Base-by-base conservation (phyloP, 768 basidiomycete genomes). In the Tulasnella sp. region DNA sequence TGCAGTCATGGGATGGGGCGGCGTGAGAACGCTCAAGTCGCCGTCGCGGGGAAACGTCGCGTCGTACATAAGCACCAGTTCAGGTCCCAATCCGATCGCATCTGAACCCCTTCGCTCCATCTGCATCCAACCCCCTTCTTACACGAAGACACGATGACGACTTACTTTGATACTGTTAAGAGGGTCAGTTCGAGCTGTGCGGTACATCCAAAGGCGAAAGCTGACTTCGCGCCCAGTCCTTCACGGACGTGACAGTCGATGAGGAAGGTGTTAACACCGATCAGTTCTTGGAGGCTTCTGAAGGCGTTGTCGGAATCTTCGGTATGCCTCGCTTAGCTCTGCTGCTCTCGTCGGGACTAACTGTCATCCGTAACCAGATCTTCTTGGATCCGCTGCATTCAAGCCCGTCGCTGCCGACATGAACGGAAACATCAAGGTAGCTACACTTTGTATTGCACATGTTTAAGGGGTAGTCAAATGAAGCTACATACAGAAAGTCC, bases 301-400 rank as follows among this genome's bases (percentile, higher is more conserved):
- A 91, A 72, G 96, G 94, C 44, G 85, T 99, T 62, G 90, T 95
- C 73, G 89, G 89, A 72, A 82, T 98, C 76, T 97, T 99, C 79
- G 94, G 96, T 97, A 76, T 72, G 86, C 75, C n/a, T 40, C 79
- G 36, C 68, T 12, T 9, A 32, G n/a, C n/a, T n/a, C n/a, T 17
- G 16, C 29, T 6, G 14, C 12, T 47, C 2, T 12, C 6, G 14
- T 36, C 12, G 11, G 6, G 17, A n/a, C 11, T 67, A 42, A 29
- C 59, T 63, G 62, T 29, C 32, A 59, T 42, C 40, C 5, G 42
- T 39, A 17, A 63, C 6, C 75, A 96, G 94, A 94, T 83, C 83
- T 95, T 34, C 87, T 97, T 69, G 94, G 92, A 76, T 91, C 90
- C 67, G 80, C 89, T 11, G 92, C 95, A 2, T 98, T 99, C 79